These are phyloP conservation scores for Pseudonitzschia pungens DNA, from an alignment of 108 stramenopile species.

Conservation along the genomic window DNA sequence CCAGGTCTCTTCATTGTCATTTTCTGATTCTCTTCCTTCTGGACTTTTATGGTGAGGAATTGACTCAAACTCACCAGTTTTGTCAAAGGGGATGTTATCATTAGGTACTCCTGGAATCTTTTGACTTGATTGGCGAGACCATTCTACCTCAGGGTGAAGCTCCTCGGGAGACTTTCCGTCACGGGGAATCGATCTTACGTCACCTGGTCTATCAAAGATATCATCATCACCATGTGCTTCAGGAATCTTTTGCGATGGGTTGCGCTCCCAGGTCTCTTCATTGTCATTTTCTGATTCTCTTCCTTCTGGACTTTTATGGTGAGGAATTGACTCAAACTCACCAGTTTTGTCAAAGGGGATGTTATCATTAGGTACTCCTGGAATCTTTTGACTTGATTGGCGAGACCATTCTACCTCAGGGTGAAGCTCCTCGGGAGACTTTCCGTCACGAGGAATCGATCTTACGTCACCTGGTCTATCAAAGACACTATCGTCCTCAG, in stretches of 20 bases:
- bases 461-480: slow-evolving; percentile 24
- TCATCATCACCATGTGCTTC: slow-evolving; percentile 10
- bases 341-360: slow-evolving; percentile 16
- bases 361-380: slow-evolving; percentile 20
- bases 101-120: slow-evolving; percentile 13
- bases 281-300: background rate
- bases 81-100: slow-evolving; percentile 11
- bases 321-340: slow-evolving; percentile 19
- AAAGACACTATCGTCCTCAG: slow-evolving; percentile 20
- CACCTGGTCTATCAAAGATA: slow-evolving; percentile 27
- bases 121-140: slow-evolving; percentile 17
- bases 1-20: background rate
- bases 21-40: background rate
- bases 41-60: slow-evolving; percentile 21
- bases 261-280: background rate
- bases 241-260: slow-evolving; percentile 7
- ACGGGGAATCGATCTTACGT: slow-evolving; percentile 27
- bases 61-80: slow-evolving; percentile 12
- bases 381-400: background rate
- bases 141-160: slow-evolving; percentile 15
- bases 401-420: slow-evolving; percentile 16
- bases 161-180: slow-evolving; percentile 14
- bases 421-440: slow-evolving; percentile 1
- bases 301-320: slow-evolving; percentile 1
- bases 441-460: slow-evolving; percentile 23